phyloP scores from a whole-genome alignment of 108 stramenopile species.

The Cyclotella sp. region DNA sequence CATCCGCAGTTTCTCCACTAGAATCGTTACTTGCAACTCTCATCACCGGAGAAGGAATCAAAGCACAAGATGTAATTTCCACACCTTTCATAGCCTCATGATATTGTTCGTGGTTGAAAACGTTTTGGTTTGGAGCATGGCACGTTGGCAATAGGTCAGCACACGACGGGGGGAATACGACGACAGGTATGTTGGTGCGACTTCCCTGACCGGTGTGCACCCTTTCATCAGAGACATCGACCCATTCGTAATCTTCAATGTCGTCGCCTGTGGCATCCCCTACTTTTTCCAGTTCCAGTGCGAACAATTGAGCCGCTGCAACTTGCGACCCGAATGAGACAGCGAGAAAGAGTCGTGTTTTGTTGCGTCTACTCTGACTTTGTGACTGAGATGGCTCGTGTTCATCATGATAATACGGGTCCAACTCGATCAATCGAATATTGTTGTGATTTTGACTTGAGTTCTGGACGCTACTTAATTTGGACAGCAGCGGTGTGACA shows the following conservation, averaged over 20 bases:
- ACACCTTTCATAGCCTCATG: neutral
- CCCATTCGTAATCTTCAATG: slow-evolving; percentile 39
- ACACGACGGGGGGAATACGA: slow-evolving; percentile 36
- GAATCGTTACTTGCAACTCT: neutral
- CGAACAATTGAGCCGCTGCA: slow-evolving; percentile 38
- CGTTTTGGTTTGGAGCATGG: neutral
- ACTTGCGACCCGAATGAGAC: slow-evolving; percentile 30
- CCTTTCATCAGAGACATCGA: slow-evolving; percentile 38
- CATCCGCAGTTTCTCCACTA: neutral
- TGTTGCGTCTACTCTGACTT: neutral
- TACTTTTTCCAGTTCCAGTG: slow-evolving; percentile 38
- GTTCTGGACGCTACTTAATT: neutral
- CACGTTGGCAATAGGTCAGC: slow-evolving; percentile 15
- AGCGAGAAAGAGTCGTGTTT: slow-evolving; percentile 43
- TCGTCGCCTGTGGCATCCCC: slow-evolving; percentile 12
- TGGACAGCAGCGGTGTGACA: slow-evolving; percentile 34
- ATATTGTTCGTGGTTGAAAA: neutral
- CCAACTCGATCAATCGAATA: slow-evolving; percentile 38
- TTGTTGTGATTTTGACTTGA: neutral
- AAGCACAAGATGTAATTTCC: slow-evolving; percentile 42
- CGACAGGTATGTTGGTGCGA: neutral
- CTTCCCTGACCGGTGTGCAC: neutral
- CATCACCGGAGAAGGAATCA: slow-evolving; percentile 41
- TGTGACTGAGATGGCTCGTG: too few species aligned
- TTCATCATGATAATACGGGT: slow-evolving; percentile 18